A percentile compares a stretch with the other conserved stretches of the same genome.
Evolutionary conservation across 2,329 filamentous ascomycete species (phyloP).

Genomic region (Dothistroma pini): DNA sequence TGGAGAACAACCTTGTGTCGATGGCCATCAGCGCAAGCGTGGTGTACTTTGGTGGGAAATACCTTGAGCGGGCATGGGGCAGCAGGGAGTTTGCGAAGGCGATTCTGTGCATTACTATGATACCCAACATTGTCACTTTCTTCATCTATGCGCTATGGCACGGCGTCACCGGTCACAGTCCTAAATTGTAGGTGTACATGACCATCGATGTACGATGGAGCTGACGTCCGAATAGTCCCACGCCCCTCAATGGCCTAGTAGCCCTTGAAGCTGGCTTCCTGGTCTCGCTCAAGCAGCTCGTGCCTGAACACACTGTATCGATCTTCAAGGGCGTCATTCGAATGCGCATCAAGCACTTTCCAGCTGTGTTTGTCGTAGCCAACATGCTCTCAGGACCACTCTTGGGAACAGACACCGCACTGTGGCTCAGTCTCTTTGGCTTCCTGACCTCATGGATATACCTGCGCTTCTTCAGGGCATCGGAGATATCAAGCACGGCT

Average conservation of each 20-base stretch:
- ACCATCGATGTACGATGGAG: background rate
- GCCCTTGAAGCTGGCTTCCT: conserved; percentile 90
- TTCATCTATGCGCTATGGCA: conserved; percentile 70
- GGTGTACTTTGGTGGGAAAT: conserved; percentile 87
- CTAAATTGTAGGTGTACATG: conserved; percentile 56
- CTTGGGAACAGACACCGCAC: conserved; percentile 68
- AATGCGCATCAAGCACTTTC: conserved; percentile 80
- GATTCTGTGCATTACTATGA: conserved; percentile 67
- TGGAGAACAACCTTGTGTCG: conserved; percentile 91
- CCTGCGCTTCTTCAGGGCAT: conserved; percentile 88
- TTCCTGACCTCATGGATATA: conserved; percentile 92
- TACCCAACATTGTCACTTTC: conserved; percentile 77
- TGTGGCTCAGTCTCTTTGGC: conserved; percentile 75
- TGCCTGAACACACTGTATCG: conserved; percentile 94
- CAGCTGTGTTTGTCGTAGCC: conserved; percentile 68
- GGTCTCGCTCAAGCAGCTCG: conserved; percentile 94
- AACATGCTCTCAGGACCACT: conserved; percentile 63
- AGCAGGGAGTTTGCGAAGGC: conserved; percentile 91
- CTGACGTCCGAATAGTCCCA: conserved; percentile 50
- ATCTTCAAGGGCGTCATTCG: conserved; percentile 85
- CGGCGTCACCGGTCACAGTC: conserved; percentile 61
- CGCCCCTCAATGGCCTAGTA: conserved; percentile 82
- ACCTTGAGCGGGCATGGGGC: conserved; percentile 94
- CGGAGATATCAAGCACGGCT: conserved; percentile 43
- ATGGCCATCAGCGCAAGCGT: conserved; percentile 72